Conservation (phyloP, 2,329 filamentous ascomycete genomes). For the Penicillium verrucosum region DNA sequence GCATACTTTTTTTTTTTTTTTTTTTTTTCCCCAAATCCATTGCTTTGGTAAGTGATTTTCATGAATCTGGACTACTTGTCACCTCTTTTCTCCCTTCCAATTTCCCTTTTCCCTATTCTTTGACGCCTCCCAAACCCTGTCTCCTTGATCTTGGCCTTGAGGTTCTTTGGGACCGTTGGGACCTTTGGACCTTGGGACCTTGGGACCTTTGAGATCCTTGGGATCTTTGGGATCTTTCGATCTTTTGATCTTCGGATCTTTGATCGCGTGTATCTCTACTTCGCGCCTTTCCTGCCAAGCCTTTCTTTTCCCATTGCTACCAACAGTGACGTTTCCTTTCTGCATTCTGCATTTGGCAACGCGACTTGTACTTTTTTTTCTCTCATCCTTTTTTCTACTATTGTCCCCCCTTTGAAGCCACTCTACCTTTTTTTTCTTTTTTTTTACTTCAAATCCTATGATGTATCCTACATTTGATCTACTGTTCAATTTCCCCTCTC, state of each 20-base stretch:
- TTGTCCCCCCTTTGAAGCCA: neutral
- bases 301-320: neutral
- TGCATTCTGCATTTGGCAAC: neutral
- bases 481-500: neutral
- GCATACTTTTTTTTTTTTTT: neutral
- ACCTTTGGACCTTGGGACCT: neutral
- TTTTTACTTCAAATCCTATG: neutral
- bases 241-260: neutral
- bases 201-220: neutral
- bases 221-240: neutral
- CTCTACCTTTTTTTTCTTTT: neutral
- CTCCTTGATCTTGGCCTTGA: neutral
- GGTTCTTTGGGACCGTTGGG: neutral
- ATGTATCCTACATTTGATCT: neutral
- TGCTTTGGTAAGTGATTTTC: slow-evolving; percentile 1
- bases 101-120: neutral
- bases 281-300: slow-evolving; percentile 2
- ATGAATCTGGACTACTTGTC: neutral
- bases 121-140: neutral
- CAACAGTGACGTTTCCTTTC: slow-evolving; percentile 4
- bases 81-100: neutral
- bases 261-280: slow-evolving; percentile 3
- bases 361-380: slow-evolving; percentile 1
- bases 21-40: neutral
- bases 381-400: neutral